Evolutionary conservation across 208 protist species (phyloP).

Genomic region (Trypanosoma melophagium): DNA sequence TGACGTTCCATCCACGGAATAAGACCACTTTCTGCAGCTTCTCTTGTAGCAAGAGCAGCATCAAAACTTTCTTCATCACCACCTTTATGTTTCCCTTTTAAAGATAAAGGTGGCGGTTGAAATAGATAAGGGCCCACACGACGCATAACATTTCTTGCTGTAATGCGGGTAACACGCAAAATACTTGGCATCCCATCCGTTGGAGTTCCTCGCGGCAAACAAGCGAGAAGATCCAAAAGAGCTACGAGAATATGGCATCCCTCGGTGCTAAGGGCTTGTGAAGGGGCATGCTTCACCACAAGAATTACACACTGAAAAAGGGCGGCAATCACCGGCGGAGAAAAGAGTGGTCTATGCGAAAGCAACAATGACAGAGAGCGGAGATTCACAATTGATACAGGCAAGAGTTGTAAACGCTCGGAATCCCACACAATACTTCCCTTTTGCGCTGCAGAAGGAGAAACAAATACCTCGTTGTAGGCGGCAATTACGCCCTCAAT

Average conservation of each 20-base stretch:
- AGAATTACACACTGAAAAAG: slow-evolving; percentile 19
- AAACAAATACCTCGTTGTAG: slow-evolving; percentile 3
- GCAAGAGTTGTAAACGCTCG: too few relatives aligned
- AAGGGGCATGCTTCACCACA: slow-evolving; percentile 16
- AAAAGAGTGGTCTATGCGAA: slow-evolving; percentile 13
- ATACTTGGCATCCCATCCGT: slow-evolving; percentile 3
- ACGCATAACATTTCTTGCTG: slow-evolving; percentile 25
- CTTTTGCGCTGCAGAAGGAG: neutral
- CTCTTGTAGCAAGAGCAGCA: neutral
- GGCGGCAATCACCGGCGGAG: slow-evolving; percentile 6
- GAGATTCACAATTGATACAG: too few relatives aligned
- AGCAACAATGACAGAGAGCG: neutral
- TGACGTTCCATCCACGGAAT: slow-evolving; percentile 30
- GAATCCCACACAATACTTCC: too few relatives aligned
- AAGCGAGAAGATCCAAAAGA: slow-evolving; percentile 21
- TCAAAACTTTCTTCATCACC: neutral
- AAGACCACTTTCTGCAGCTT: neutral
- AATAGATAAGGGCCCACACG: slow-evolving; percentile 16
- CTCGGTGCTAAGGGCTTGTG: slow-evolving; percentile 2
- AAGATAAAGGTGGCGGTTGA: neutral
- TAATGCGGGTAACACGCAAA: slow-evolving; percentile 23
- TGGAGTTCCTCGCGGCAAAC: slow-evolving; percentile 10
- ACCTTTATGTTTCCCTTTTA: neutral
- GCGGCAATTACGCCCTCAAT: slow-evolving; percentile 4
- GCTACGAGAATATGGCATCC: slow-evolving; percentile 18